Conservation (phyloP, 2,329 filamentous ascomycete species). For the Immersiporthe knoxdaviesiana region DNA sequence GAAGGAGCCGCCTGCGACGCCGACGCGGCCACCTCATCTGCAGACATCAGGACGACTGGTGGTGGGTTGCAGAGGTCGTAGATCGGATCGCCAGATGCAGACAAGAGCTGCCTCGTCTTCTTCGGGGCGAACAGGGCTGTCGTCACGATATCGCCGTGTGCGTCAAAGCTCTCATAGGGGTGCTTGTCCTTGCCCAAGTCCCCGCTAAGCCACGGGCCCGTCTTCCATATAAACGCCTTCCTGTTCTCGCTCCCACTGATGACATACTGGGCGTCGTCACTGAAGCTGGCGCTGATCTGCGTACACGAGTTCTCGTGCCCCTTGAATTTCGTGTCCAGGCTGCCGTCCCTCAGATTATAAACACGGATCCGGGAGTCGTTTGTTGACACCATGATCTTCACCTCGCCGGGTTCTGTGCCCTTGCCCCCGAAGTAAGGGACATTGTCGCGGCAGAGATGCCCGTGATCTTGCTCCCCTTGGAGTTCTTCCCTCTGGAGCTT, state of each 20-base stretch:
- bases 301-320: conserved; percentile 89
- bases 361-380: conserved; percentile 92
- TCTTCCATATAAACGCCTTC: conserved; percentile 88
- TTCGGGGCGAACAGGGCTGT: conserved; percentile 84
- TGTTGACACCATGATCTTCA: conserved; percentile 87
- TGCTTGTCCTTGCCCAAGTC: conserved; percentile 69
- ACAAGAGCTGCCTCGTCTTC: conserved; percentile 75
- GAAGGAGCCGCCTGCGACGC: conserved; percentile 38
- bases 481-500: conserved; percentile 88
- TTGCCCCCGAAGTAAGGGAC: conserved; percentile 45
- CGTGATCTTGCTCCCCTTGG: conserved; percentile 96
- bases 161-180: conserved; percentile 87
- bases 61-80: conserved; percentile 97
- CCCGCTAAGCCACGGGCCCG: conserved; percentile 34
- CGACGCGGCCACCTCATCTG: conserved; percentile 59
- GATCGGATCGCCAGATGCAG: conserved; percentile 85
- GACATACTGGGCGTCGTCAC: conserved; percentile 82
- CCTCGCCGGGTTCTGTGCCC: conserved; percentile 58
- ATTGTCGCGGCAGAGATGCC: conserved; percentile 78
- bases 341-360: conserved; percentile 85
- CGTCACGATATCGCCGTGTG: conserved; percentile 86
- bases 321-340: conserved; percentile 84
- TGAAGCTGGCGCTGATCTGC: conserved; percentile 88
- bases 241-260: conserved; percentile 93
- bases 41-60: conserved; percentile 78